phyloP scores from a whole-genome alignment of 495 filamentous ascomycete species.

The Aspergillus diversus region DNA sequence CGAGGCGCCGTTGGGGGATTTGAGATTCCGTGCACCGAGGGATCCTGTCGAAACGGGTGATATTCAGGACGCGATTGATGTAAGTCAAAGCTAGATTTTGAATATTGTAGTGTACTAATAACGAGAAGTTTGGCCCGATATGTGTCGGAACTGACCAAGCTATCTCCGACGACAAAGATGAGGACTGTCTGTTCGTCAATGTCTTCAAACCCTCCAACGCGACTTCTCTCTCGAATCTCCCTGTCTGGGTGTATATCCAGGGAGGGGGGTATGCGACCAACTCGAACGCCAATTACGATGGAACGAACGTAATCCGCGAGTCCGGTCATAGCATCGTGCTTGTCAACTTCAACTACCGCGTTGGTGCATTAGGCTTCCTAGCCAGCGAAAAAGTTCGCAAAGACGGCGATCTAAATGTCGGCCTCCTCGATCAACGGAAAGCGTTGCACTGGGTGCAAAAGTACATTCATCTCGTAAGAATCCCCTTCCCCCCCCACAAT shows the following conservation, averaged over 20 bases:
- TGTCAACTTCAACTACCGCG: slow-evolving; percentile 76
- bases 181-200: slow-evolving; percentile 75
- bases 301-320: slow-evolving; percentile 56
- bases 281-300: slow-evolving; percentile 68
- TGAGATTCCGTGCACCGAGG: slow-evolving; percentile 17
- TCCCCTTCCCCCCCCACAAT: neutral
- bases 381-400: slow-evolving; percentile 59
- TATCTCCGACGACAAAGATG: slow-evolving; percentile 45
- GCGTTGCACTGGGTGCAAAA: slow-evolving; percentile 66
- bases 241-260: slow-evolving; percentile 73
- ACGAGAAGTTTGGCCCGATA: slow-evolving; percentile 37
- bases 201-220: slow-evolving; percentile 66
- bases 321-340: slow-evolving; percentile 59
- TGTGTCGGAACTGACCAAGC: slow-evolving; percentile 33
- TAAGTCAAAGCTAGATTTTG: slow-evolving; percentile 19
- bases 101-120: too few relatives aligned
- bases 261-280: slow-evolving; percentile 69
- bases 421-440: slow-evolving; percentile 68
- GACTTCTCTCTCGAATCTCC: slow-evolving; percentile 53
- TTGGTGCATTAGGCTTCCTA: slow-evolving; percentile 72
- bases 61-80: neutral
- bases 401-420: slow-evolving; percentile 58
- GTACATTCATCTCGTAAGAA: slow-evolving; percentile 46
- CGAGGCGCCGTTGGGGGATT: slow-evolving; percentile 8
- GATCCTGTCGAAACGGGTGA: neutral